Evolutionary conservation across 1,139 yeast species (phyloP), one percentile per base, ranked within the genome.

Genomic region (Yamadazyma sp.): DNA sequence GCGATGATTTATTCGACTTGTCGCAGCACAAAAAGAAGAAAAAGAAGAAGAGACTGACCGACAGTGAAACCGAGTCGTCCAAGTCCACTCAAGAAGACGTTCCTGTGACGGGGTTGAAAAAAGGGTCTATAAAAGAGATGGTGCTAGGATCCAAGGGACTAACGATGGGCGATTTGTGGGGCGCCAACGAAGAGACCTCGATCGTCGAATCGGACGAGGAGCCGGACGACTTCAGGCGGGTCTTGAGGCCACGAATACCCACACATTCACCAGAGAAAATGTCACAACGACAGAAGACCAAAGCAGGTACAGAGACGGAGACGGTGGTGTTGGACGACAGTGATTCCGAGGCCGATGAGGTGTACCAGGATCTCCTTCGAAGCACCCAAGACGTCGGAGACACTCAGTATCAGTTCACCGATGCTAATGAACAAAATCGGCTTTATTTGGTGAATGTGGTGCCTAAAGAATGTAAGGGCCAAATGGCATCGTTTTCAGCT

Each of bases 361-460:
- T 13, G n/a, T 32, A 24, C 20, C 11, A 12, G 7, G 29, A 23
- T 10, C 14, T 29, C 5, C 31, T 38, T 18, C 29, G 31, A 12
- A 30, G 31, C 11, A 36, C 33, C 12, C 16, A 27, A 18, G 29
- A 31, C 10, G 32, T 38, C n/a, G 31, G 35, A 5, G 14, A 3
- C 3, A 37, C 28, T 13, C 37, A 32, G 4, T 46, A 63, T 41
- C 46, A 46, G 15, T 64, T 62, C 39, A 50, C 54, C 5, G 62
- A 55, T 13, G 51, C 40, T 9, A 49, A 56, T 30, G 76, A 69
- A 43, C 46, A 48, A 14, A 52, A 56, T 25, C 46, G 76, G 23
- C 49, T 51, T 34, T 70, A 70, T 44, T 44, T 59, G 3, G 52
- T 70, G 4, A 48, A 53, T 36, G 58, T 69, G 1, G 49, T 53